These are phyloP conservation scores for carrot (Daucus carota) DNA, from an alignment of 129 eudicot species.

Conservation along the genomic window DH1_v3.0 NC_030381.2:33221001-33221500, in stretches of 20 bases:
- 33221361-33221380: constrained; percentile 42
- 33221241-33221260: constrained; percentile 54
- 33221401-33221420: constrained; percentile 67
- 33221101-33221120: not conserved
- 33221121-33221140: not conserved
- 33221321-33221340: constrained; percentile 53
- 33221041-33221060: not conserved
- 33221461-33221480: not conserved
- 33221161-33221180: not conserved
- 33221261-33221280: constrained; percentile 63
- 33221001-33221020: not conserved
- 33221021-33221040: not conserved
- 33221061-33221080: not conserved
- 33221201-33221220: constrained; percentile 16
- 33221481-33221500: not conserved
- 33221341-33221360: constrained; percentile 62
- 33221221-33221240: constrained; percentile 36
- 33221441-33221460: not conserved
- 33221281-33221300: constrained; percentile 60
- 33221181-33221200: not conserved
- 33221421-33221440: constrained; percentile 65
- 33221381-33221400: constrained; percentile 47
- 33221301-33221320: constrained; percentile 45
- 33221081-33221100: not conserved
- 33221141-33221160: not conserved